These are phyloP conservation scores for Tolypocladium capitatum DNA, from an alignment of 2,329 filamentous ascomycete genomes.

Conservation along the genomic window DNA sequence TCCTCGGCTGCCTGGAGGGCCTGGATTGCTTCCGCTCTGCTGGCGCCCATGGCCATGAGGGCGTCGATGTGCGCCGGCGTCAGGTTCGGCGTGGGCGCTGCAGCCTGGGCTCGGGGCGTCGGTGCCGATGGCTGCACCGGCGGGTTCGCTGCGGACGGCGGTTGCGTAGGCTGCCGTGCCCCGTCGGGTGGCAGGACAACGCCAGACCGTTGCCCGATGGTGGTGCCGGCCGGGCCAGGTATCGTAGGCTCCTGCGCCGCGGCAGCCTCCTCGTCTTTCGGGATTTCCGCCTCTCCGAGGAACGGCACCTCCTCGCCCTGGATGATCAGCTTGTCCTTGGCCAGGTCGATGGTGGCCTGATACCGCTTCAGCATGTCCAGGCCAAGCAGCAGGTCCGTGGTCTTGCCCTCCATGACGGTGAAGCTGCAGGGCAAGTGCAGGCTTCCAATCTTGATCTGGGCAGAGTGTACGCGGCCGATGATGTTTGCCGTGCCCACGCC, in stretches of 20 bases:
- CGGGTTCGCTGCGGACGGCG: constrained; percentile 6
- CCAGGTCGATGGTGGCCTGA: constrained; percentile 82
- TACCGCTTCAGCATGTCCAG: constrained; percentile 96
- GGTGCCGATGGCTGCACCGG: constrained; percentile 12
- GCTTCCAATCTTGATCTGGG: constrained; percentile 83
- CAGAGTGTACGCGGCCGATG: constrained; percentile 86
- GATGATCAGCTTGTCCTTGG: constrained; percentile 74
- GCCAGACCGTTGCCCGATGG: constrained; percentile 73
- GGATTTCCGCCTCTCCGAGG: constrained; percentile 84
- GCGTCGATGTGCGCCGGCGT: constrained; percentile 59
- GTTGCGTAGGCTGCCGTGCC: constrained; percentile 8
- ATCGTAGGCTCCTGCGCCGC: constrained; percentile 71
- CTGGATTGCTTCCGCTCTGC: constrained; percentile 60
- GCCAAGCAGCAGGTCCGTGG: constrained; percentile 83
- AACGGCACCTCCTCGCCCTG: constrained; percentile 82
- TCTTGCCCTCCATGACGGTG: constrained; percentile 98
- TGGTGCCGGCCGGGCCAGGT: constrained; percentile 73
- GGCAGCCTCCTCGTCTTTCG: constrained; percentile 67
- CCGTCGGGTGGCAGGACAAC: constrained; percentile 39
- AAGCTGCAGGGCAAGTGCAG: constrained; percentile 88
- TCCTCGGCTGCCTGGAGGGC: constrained; percentile 74
- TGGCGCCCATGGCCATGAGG: constrained; percentile 66
- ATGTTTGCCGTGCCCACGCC: constrained; percentile 93
- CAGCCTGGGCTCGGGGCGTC: constrained; percentile 12
- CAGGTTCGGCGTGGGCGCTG: constrained; percentile 20